A percentile compares a stretch with the other conserved stretches of the same genome.
phyloP scores from a whole-genome alignment of 441 rosid species.

The Daphne laureola region DNA sequence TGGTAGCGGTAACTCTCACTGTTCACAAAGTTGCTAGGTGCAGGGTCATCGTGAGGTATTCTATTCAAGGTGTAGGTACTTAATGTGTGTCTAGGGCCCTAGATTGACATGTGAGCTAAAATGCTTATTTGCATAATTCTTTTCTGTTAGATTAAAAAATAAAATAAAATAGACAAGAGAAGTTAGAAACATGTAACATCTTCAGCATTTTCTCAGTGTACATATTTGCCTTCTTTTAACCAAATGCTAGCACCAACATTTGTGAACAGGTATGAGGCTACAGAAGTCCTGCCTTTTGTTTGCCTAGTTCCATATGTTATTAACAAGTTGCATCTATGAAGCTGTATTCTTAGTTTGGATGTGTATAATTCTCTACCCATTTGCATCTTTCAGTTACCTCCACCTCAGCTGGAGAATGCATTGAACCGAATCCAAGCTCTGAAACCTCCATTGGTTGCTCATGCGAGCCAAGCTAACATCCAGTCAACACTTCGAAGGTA shows the following conservation, averaged over 20 bases:
- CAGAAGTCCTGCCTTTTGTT: background rate
- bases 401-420: constrained; percentile 90
- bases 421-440: constrained; percentile 59
- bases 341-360: constrained; percentile 8
- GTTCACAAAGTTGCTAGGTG: too few relatives aligned
- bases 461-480: constrained; percentile 80
- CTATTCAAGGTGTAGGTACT: too few relatives aligned
- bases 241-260: too few relatives aligned
- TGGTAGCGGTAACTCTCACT: too few relatives aligned
- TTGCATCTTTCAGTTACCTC: constrained; percentile 63
- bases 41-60: too few relatives aligned
- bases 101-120: too few relatives aligned
- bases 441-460: constrained; percentile 73
- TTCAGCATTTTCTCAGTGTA: too few relatives aligned
- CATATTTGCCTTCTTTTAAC: too few relatives aligned
- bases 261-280: background rate
- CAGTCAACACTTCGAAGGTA: constrained; percentile 89
- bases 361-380: background rate
- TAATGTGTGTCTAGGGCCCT: too few relatives aligned
- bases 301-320: background rate
- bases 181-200: background rate
- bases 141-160: too few relatives aligned
- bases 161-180: background rate
- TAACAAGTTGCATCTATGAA: constrained; percentile 3
- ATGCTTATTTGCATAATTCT: too few relatives aligned